Evolutionary conservation across 441 rosid genomes (phyloP).

Genomic region (Isatis lusitanica): DNA sequence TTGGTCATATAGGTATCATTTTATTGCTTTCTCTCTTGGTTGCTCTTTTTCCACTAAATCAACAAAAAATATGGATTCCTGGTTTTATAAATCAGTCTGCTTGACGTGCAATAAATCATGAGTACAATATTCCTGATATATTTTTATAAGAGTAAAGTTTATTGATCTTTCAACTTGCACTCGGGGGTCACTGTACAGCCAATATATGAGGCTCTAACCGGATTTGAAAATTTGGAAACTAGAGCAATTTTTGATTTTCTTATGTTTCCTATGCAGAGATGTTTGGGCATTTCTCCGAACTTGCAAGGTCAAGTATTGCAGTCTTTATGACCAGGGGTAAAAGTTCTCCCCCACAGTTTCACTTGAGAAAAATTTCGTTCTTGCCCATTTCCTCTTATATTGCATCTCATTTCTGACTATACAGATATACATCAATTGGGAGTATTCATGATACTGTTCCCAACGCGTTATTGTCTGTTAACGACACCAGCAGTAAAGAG

Average conservation of each 20-base stretch:
- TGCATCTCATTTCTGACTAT: constrained; percentile 21
- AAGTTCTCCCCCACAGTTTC: constrained; percentile 30
- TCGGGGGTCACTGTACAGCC: constrained; percentile 2
- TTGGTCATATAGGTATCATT: constrained; percentile 91
- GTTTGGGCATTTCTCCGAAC: constrained; percentile 96
- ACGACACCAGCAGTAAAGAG: constrained; percentile 48
- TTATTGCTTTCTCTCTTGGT: constrained; percentile 4
- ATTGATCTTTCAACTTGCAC: constrained; percentile 9
- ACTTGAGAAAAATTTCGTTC: neutral
- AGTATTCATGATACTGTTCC: constrained; percentile 94
- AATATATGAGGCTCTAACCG: neutral
- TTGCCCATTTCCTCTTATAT: constrained; percentile 2
- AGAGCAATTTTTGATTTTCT: neutral
- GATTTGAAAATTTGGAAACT: constrained; percentile 1
- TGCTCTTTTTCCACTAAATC: neutral
- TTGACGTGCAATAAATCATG: neutral
- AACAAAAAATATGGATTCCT: neutral
- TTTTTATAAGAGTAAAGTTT: neutral
- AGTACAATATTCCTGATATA: neutral
- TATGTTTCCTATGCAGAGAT: constrained; percentile 65
- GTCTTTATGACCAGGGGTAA: constrained; percentile 98
- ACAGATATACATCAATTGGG: constrained; percentile 96
- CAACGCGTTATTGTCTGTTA: constrained; percentile 65
- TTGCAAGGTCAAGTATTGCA: constrained; percentile 93
- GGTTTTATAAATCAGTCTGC: neutral